These are phyloP conservation scores for Fusarium robinianum DNA, from an alignment of 2,329 filamentous ascomycete species.

Conservation along the genomic window DNA sequence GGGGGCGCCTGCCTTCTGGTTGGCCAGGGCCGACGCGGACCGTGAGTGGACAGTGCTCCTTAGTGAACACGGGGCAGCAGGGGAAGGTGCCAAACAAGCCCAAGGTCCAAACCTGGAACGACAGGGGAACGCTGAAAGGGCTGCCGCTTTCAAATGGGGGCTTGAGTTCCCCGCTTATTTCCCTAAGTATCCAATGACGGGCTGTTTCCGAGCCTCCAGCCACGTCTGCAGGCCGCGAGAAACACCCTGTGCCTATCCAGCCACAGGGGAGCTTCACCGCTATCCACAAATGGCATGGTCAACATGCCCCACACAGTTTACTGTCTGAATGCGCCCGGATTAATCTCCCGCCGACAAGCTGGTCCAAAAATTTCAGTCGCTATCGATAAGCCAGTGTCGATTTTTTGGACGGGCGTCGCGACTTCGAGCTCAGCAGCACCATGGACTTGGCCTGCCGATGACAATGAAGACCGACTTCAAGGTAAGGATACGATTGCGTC, in stretches of 20 bases:
- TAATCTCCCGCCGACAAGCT: conserved; percentile 42
- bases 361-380: conserved; percentile 36
- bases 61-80: conserved; percentile 38
- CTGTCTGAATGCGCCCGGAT: too few species aligned
- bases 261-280: conserved; percentile 19
- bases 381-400: conserved; percentile 45
- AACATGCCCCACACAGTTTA: too few species aligned
- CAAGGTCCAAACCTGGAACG: too few species aligned
- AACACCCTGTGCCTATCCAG: too few species aligned
- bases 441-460: conserved; percentile 52
- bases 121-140: conserved; percentile 13
- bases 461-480: conserved; percentile 99
- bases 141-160: conserved; percentile 22
- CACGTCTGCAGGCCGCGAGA: conserved; percentile 14
- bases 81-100: conserved; percentile 31
- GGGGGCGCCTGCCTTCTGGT: conserved; percentile 36
- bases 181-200: conserved; percentile 24
- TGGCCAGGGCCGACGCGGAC: conserved; percentile 37
- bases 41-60: conserved; percentile 33
- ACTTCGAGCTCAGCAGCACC: conserved; percentile 34
- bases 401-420: conserved; percentile 40
- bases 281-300: too few species aligned
- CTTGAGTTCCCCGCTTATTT: too few species aligned
- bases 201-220: conserved; percentile 8
- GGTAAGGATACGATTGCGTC: conserved; percentile 55